phyloP scores from a whole-genome alignment of 2,329 filamentous ascomycete genomes.

The Colletotrichum sojae region DNA sequence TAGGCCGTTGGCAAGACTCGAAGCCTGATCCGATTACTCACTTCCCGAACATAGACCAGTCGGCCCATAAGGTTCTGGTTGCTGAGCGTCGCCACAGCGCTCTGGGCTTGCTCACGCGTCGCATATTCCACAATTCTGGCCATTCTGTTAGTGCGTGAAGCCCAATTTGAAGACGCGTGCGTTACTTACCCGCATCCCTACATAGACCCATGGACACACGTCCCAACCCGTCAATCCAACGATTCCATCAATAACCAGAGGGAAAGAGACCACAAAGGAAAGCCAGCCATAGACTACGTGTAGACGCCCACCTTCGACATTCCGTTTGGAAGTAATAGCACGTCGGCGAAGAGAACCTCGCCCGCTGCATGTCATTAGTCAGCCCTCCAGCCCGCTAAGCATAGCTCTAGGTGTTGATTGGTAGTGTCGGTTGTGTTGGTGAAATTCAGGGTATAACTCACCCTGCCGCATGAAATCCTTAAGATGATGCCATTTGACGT shows the following conservation, averaged over 20 bases:
- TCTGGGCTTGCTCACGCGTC: constrained; percentile 98
- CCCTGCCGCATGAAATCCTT: constrained; percentile 99
- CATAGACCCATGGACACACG: constrained; percentile 86
- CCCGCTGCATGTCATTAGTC: constrained; percentile 76
- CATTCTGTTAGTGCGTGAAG: constrained; percentile 48
- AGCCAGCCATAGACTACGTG: constrained; percentile 89
- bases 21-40: constrained; percentile 57
- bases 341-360: constrained; percentile 99
- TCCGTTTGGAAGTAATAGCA: constrained; percentile 99
- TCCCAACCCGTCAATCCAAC: constrained; percentile 99
- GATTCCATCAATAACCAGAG: constrained; percentile 82
- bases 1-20: too few species aligned
- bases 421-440: neutral
- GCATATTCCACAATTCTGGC: constrained; percentile 99
- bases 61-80: constrained; percentile 99
- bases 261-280: constrained; percentile 75
- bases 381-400: constrained; percentile 10
- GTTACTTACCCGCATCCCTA: constrained; percentile 99
- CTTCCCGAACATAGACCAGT: constrained; percentile 98
- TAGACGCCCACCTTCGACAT: constrained; percentile 99
- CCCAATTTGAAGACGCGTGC: neutral
- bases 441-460: constrained; percentile 65
- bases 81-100: constrained; percentile 96
- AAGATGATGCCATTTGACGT: constrained; percentile 99
- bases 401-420: neutral